Base-by-base conservation (phyloP, 305 asterid genomes). In the Fraxinus platypoda region DNA sequence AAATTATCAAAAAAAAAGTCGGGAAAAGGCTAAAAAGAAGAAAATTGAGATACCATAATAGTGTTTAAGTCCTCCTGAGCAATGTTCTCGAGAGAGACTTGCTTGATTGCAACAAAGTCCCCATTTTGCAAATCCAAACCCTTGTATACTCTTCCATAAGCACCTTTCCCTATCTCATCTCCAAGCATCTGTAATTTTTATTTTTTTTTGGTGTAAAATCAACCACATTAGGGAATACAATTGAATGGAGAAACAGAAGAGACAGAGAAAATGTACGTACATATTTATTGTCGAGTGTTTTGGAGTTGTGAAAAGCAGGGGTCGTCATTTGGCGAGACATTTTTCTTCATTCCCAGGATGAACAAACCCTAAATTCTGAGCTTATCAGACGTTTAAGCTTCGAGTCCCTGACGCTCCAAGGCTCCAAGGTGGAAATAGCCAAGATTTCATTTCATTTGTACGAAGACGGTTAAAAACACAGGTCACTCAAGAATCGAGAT, bases 161-260 rank as follows among this genome's bases (percentile, higher is more conserved):
- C 99, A 77, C 99, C 99, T 91, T 96, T 96, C 34, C 99, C 99
- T 76, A 96, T 96, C 88, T 96, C 99, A 89, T 96, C 99, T 73
- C 99, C 99, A 79, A 94, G 96, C 94, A 95, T 95, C 99, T 95
- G 86, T 84, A 88, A 71, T 79, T 84, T 46, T 41, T 41, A 9
- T 21, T 70, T 15, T 30, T 54, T 30, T 35, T 33, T 33, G 6
- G 26, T 12, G 49, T 25, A 57, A 74, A 62, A 59, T 4, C 34
- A 37, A 76, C 28, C 66, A 54, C 57, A 81, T 30, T 28, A 12
- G 34, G 64, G 59, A 7, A 43, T 17, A 21, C 46, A 70, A 68
- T 41, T 28, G n/a, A 83, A 54, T 43, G 2, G 17, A 80, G 30
- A 41, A 46, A 46, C 38, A 59, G 59, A 49, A 62, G 33, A 59